Base-by-base conservation (phyloP, 1,284 basidiomycete genomes). In the Phylloporus gajari region DNA sequence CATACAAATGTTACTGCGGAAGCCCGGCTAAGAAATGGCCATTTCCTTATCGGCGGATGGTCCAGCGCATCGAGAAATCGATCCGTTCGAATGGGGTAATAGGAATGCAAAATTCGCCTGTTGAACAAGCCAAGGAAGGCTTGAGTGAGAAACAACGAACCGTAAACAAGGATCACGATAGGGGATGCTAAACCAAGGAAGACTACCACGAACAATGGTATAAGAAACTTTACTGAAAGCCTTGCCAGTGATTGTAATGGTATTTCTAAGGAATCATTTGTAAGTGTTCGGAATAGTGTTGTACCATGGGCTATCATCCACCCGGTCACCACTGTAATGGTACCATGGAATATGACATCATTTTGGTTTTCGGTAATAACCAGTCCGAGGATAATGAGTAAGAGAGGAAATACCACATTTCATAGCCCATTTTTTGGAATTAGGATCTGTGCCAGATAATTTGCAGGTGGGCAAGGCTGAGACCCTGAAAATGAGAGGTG, bases 401-500 rank as follows among this genome's bases (percentile, higher is more conserved):
- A 32, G 68, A 62, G 56, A 72, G 3, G 32, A 72, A 48, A 35
- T 76, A 69, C 27, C 44, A 72, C 68, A 17, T 58, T 38, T 56
- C 21, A 35, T 40, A 30, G 64, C 42, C 74, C 69, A 2, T 27
- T 69, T 23, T n/a, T 27, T 35, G 58, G 62, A 11, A 44, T 13
- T 5, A 17, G 12, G 5, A 8, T 27, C 40, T 32, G 63, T 23
- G 32, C 23, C 38, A 40, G 46, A 23, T 46, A 30, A 44, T 64
- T 30, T 12, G 11, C 11, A 15, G n/a, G 40, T 30, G 38, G 38
- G 7, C 21, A 15, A 15, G 11, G 30, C n/a, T n/a, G 48, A 4
- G 30, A 17, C 42, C 58, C 48, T 58, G 68, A 3, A 44, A 76
- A 75, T n/a, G 75, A 77, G 48, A 78, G 70, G 35, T 73, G 69